phyloP scores from a whole-genome alignment of 345 rosid species.

The Lumnitzera littorea region DNA sequence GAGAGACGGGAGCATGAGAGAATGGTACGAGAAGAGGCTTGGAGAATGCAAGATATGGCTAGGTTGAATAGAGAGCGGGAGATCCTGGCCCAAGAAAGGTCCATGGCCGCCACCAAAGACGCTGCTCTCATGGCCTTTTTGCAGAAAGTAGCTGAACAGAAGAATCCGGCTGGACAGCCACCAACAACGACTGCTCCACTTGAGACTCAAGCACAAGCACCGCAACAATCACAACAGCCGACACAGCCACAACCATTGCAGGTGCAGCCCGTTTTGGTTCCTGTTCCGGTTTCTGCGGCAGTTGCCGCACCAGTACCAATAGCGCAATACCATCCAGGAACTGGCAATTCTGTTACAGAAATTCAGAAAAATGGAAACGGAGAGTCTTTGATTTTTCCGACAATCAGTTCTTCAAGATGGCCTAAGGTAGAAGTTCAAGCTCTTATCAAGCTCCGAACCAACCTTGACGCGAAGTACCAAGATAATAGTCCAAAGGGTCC shows the following conservation, averaged over 20 bases:
- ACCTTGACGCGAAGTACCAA: constrained; percentile 37
- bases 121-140: constrained; percentile 66
- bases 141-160: constrained; percentile 55
- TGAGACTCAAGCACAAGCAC: constrained; percentile 12
- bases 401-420: constrained; percentile 47
- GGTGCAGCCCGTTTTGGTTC: too few species aligned
- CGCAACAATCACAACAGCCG: constrained; percentile 5
- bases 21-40: constrained; percentile 60
- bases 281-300: too few species aligned
- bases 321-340: not conserved
- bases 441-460: constrained; percentile 36
- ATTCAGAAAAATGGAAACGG: constrained; percentile 1
- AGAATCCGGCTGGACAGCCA: constrained; percentile 8
- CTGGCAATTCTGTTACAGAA: not conserved
- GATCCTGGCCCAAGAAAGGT: constrained; percentile 65
- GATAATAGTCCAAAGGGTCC: constrained; percentile 61
- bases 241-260: too few species aligned
- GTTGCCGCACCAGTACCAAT: not conserved
- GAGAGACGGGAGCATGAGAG: constrained; percentile 70
- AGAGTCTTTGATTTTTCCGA: not conserved
- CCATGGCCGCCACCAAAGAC: constrained; percentile 62
- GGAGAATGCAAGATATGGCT: constrained; percentile 69
- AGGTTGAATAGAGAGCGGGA: constrained; percentile 58
- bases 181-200: constrained; percentile 7
- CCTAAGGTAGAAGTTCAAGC: constrained; percentile 60